Conservation (phyloP, 305 asterid genomes). For the Fraxinus albicans region DNA sequence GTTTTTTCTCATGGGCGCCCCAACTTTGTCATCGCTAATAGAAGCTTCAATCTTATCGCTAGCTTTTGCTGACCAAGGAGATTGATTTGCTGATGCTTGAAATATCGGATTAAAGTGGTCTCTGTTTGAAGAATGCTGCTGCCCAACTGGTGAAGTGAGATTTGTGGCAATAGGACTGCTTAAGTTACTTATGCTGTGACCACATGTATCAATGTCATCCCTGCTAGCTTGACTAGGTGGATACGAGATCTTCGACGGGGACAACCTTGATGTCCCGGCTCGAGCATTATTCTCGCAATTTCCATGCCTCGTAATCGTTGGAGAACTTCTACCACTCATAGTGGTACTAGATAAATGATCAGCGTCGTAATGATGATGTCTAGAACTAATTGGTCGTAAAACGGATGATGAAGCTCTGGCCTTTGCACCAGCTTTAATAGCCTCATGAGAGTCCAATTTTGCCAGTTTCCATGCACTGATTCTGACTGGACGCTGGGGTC, state of each 20-base stretch:
- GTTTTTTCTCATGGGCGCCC: constrained; percentile 38
- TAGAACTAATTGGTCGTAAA: constrained; percentile 64
- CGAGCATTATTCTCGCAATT: constrained; percentile 45
- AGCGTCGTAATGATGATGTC: constrained; percentile 50
- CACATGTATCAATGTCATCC: constrained; percentile 70
- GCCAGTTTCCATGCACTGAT: constrained; percentile 99
- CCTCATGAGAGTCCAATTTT: constrained; percentile 79
- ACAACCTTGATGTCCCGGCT: constrained; percentile 59
- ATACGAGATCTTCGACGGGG: constrained; percentile 70
- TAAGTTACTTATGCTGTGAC: constrained; percentile 66
- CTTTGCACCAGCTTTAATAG: constrained; percentile 88
- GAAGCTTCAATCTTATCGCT: constrained; percentile 31
- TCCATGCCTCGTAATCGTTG: constrained; percentile 64
- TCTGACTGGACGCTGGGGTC: constrained; percentile 63
- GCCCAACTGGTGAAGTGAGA: constrained; percentile 47
- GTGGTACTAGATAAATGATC: constrained; percentile 64
- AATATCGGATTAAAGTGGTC: constrained; percentile 71
- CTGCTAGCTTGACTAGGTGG: constrained; percentile 81
- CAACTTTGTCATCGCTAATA: constrained; percentile 9
- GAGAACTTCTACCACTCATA: constrained; percentile 78
- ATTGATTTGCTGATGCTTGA: constrained; percentile 49
- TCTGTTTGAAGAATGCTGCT: constrained; percentile 39
- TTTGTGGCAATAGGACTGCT: constrained; percentile 80
- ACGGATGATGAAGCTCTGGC: constrained; percentile 96
- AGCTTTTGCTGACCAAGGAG: constrained; percentile 50